A percentile compares a stretch with the other conserved stretches of the same genome.
phyloP scores from a whole-genome alignment of 2,329 filamentous ascomycete species.

The Aureobasidium lini region DNA sequence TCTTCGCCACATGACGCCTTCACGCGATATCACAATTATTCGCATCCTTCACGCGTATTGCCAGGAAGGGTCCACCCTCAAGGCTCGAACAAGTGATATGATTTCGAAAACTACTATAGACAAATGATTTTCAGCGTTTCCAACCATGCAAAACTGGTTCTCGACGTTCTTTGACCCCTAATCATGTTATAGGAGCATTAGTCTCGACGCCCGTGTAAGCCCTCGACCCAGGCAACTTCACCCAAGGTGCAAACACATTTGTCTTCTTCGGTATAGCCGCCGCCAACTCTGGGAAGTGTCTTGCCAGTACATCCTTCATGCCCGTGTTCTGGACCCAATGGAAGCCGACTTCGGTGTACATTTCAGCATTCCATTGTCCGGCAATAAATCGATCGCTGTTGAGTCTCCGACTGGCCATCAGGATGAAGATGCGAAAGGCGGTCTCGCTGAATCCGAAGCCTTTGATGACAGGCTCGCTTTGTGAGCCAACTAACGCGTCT shows the following conservation, averaged over 20 bases:
- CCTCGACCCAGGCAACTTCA: conserved; percentile 21
- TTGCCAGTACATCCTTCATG: conserved; percentile 37
- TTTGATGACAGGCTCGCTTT: conserved; percentile 36
- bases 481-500: conserved; percentile 37
- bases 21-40: not conserved
- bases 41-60: not conserved
- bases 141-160: no score
- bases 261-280: conserved; percentile 24
- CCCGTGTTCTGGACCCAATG: conserved; percentile 36
- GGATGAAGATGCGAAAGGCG: conserved; percentile 40
- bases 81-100: no score
- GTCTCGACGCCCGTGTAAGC: conserved; percentile 25
- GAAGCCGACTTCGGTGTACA: conserved; percentile 36
- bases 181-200: conserved; percentile 15
- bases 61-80: no score
- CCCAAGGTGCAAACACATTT: conserved; percentile 32
- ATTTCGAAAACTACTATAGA: no score
- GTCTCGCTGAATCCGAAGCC: conserved; percentile 44
- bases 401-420: conserved; percentile 37
- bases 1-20: not conserved
- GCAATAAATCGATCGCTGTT: conserved; percentile 43
- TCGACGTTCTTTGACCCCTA: accelerated
- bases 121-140: no score
- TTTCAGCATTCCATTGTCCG: conserved; percentile 32
- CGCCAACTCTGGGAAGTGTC: conserved; percentile 38